Evolutionary conservation across 2,329 filamentous ascomycete genomes (phyloP), one percentile per base, ranked within the genome.

Genomic region (Penicillium brevicompactum): DNA sequence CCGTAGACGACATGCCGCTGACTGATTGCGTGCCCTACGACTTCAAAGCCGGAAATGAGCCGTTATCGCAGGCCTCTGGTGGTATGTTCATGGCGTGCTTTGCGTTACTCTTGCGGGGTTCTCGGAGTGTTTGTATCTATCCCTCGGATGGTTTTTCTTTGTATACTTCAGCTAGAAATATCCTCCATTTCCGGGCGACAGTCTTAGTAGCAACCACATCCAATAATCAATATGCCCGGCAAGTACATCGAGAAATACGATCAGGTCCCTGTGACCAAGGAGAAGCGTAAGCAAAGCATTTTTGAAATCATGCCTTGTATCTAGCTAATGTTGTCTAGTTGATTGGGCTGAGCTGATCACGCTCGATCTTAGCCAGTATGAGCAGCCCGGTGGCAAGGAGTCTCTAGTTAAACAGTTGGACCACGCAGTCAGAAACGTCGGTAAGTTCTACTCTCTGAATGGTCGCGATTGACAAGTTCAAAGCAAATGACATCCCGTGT

Each of bases 311-410:
- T 16, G 14, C 43, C n/a, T 8, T 46, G 11, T 70, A 65, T 32
- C 4, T 42, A 43, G n/a, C 55, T 64, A 37, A 67, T 30, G 2
- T 8, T 13, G 8, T 42, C 73, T 37, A 72, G 69, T 72, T 44
- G 68, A 70, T 27, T 86, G 82, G 81, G 80, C 83, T 1, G 82
- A 86, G 53, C 76, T 86, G 1, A 76, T 82, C 4, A 85, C 82
- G 1, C 76, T 87, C 10, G 83, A 86, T 56, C 74, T 86, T 0
- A 77, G 78, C 32, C 76, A 78, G 34, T 86, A 82, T 61, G 78
- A 82, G 27, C 70, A 78, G 32, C 81, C 82, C 0, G 81, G 79
- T 1, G 83, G 83, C 4, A 85, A 84, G 61, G 74, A 83, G 57
- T 71, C 73, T 38, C 70, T 86, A 0, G 80, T 82, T 1, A 75